phyloP scores from a whole-genome alignment of 257 asterid species.

The Solanum chmielewskii region DNA sequence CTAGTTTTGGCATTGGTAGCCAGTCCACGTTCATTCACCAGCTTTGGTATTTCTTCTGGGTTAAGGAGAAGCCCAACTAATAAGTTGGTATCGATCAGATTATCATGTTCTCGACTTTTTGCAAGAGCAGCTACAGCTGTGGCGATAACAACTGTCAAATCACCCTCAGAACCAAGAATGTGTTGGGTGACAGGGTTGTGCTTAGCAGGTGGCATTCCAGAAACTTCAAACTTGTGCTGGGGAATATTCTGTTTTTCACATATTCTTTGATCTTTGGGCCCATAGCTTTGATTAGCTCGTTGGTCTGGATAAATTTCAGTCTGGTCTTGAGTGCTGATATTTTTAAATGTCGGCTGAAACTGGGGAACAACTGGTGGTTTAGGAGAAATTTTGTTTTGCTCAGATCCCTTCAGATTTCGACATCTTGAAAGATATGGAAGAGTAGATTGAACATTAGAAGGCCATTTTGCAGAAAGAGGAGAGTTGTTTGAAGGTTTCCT shows the following conservation, averaged over 20 bases:
- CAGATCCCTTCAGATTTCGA: neutral
- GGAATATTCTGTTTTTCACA: neutral
- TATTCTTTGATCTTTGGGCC: neutral
- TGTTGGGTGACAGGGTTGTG: neutral
- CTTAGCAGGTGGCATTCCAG: neutral
- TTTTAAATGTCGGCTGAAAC: neutral
- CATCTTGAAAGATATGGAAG: neutral
- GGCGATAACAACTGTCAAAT: conserved; percentile 19
- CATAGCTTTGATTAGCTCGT: neutral
- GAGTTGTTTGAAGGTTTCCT: neutral
- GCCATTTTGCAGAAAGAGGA: neutral
- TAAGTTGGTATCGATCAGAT: conserved; percentile 18
- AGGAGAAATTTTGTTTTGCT: neutral
- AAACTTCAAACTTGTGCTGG: neutral
- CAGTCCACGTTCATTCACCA: conserved; percentile 5
- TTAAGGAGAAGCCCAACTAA: conserved; percentile 22
- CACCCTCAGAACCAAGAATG: neutral
- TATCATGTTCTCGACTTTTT: conserved; percentile 10
- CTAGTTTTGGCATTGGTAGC: neutral
- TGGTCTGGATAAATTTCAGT: neutral
- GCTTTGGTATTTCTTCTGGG: conserved; percentile 26
- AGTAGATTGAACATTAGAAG: neutral
- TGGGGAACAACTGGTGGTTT: neutral
- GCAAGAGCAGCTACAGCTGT: conserved; percentile 31
- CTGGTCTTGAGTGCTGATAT: neutral